Evolutionary conservation across 495 filamentous ascomycete species (phyloP), one percentile per base, ranked within the genome.

Genomic region (Rostrohypoxylon terebratum): DNA sequence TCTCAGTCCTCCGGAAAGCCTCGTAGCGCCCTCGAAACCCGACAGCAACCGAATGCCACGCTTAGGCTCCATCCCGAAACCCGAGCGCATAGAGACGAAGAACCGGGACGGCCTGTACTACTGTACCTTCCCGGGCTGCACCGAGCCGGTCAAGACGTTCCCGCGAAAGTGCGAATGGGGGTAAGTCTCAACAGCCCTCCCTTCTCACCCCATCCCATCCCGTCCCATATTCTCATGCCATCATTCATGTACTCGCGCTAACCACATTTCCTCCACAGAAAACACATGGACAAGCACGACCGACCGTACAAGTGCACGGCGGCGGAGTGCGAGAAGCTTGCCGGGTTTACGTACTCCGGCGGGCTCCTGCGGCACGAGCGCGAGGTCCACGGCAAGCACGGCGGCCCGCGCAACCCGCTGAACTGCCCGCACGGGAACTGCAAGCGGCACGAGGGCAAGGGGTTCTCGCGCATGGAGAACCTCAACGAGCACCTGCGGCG

Each of bases 251-350:
- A 38, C 25, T 44, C 8, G 33, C 44, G 36, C 70, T 62, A 71
- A 73, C 55, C 40, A 16, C 2, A 60, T 45, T 5, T 28, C 28
- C 28, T 5, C 50, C 73, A 40, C 71, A 94, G 94, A 66, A 95
- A 97, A 82, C 94, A 98, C 78, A 96, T 96, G 93, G 94, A 98
- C 82, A 98, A 97, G 80, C 94, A 98, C 76, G 93, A 95, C 62
- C 86, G 94, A 16, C 94, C 94, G 0, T 97, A 97, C 81, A 91
- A 93, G 66, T 98, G 94, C 79, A 80, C 80, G 23, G 88, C 91
- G 25, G 84, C 85, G 14, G 89, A 88, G 18, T 98, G 94, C 78
- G 92, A 94, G 69, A 97, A 97, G 71, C 87, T 97, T 0, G 91
- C 92, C 69, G 94, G 94, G 18, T 97, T 98, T 81, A 97, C 94